Evolutionary conservation across 2,329 filamentous ascomycete genomes (phyloP), one percentile per base, ranked within the genome.

Genomic region (Fusarium chuoi): DNA sequence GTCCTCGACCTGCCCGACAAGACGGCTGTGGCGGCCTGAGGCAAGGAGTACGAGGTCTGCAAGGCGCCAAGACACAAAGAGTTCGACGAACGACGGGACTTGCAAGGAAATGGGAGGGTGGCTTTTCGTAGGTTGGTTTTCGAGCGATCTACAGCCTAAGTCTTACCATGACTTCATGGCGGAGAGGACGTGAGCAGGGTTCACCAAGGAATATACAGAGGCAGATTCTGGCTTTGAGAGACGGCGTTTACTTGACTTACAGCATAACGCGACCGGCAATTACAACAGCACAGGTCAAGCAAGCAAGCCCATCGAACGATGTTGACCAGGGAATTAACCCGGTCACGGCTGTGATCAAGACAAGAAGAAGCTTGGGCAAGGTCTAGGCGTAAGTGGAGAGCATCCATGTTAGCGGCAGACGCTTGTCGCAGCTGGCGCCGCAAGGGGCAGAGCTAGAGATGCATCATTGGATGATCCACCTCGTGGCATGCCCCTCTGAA

Each of bases 401-500:
- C 17, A 60, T n/a, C 42, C 67, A 51, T 74, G 71, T 67, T 68
- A 65, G 65, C 48, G 54, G 35, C 44, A 65, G 63, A 72, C 70
- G 69, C 69, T 72, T 72, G 70, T 72, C 36, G 63, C 58, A 65
- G 60, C 63, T 72, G 71, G 74, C 68, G 70, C 75, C 58, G 74
- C 71, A 76, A 77, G 74, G 74, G 74, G 75, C 61, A 66, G 42
- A 65, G 65, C 74, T 78, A 78, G 65, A 70, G 74, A 64, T 75
- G 74, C 75, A 73, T 65, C 52, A 54, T 55, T 70, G 67, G 75
- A 77, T 73, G 65, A 15, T 62, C 66, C 72, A 75, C 74, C 75
- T 75, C 72, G 71, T 78, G 75, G 75, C 58, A 66, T 66, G 71
- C 64, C 65, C 65, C 65, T 74, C 20, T 55, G 51, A 56, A 54